Conservation (phyloP, 441 rosid species). For the Cnidoscolus chayamansa region DNA sequence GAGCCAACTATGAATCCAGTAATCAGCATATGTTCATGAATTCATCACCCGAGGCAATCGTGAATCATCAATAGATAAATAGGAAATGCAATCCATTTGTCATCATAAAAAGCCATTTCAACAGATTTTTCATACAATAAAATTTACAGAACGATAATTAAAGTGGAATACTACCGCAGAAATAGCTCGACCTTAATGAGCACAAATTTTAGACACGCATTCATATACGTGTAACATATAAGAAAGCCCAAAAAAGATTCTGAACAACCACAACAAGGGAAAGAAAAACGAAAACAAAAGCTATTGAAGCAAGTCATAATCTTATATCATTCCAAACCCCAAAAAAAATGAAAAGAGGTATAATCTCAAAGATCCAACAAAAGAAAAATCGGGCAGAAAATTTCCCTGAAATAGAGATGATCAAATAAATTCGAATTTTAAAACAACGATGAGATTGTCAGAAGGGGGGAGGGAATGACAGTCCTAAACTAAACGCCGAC, state of each 20-base stretch:
- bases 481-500: constrained; percentile 15
- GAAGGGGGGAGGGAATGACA: background rate
- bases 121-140: background rate
- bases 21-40: background rate
- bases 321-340: too few species aligned
- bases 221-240: background rate
- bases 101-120: background rate
- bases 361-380: constrained; percentile 11
- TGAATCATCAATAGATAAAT: background rate
- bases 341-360: background rate
- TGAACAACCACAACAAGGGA: background rate
- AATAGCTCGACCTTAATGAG: background rate
- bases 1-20: background rate
- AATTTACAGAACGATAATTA: background rate
- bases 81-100: background rate
- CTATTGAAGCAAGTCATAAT: background rate
- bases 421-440: background rate
- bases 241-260: background rate
- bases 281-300: background rate
- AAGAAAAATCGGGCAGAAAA: background rate
- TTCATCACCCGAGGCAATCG: too few species aligned
- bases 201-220: background rate
- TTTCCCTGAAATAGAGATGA: background rate
- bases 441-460: background rate
- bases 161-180: background rate